A percentile compares a stretch with the other conserved stretches of the same genome.
Evolutionary conservation across 2,329 filamentous ascomycete genomes (phyloP).

Genomic region (Calonectria henricotiae): DNA sequence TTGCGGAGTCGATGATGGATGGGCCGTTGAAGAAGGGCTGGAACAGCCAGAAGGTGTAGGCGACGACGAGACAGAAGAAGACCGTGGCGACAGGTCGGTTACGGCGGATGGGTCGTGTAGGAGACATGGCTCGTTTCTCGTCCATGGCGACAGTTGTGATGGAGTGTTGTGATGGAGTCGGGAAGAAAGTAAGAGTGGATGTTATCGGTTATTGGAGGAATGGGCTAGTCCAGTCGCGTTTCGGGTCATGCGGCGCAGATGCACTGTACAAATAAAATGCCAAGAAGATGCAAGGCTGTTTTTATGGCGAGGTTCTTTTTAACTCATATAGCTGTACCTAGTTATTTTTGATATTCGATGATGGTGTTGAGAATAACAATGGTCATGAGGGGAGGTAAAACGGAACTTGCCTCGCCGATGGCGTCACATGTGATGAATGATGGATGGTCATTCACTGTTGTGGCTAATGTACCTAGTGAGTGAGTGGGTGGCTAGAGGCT

Average conservation of each 20-base stretch:
- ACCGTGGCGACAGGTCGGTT: constrained; percentile 46
- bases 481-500: constrained; percentile 3
- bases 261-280: constrained; percentile 8
- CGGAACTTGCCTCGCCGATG: constrained; percentile 12
- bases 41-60: constrained; percentile 52
- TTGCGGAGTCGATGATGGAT: constrained; percentile 14
- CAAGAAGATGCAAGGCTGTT: neutral
- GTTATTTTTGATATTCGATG: neutral
- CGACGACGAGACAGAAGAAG: constrained; percentile 49
- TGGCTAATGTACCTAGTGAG: neutral
- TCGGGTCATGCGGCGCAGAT: constrained; percentile 21
- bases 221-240: constrained; percentile 15
- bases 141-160: constrained; percentile 49
- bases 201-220: constrained; percentile 12
- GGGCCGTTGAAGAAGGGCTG: constrained; percentile 45
- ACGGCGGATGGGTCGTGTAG: constrained; percentile 48
- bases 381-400: neutral
- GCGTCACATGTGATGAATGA: constrained; percentile 27
- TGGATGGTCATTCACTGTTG: constrained; percentile 8
- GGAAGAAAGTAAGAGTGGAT: constrained; percentile 32
- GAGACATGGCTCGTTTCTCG: constrained; percentile 54
- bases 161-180: constrained; percentile 24
- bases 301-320: neutral
- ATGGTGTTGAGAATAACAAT: constrained; percentile 2
- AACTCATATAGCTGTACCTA: neutral